A percentile compares a stretch with the other conserved stretches of the same genome.
Conservation (phyloP, 805 yeast genomes). For the Pichia rugopelliculosa region DNA sequence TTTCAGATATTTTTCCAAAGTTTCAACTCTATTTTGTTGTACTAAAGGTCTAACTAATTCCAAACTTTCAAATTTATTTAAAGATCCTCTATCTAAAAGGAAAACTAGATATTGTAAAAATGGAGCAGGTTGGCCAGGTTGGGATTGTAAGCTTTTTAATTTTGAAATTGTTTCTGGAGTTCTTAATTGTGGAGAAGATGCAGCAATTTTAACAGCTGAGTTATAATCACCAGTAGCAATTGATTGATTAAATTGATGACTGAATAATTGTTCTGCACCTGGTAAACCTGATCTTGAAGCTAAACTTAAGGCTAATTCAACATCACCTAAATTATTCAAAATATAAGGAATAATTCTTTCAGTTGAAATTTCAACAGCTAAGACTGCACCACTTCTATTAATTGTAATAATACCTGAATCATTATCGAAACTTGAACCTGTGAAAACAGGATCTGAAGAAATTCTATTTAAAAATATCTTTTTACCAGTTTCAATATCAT, state of each 20-base stretch:
- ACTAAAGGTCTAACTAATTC: constrained; percentile 93
- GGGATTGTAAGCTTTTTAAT: constrained; percentile 81
- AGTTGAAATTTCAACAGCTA: constrained; percentile 82
- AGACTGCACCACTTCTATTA: constrained; percentile 91
- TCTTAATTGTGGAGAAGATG: constrained; percentile 86
- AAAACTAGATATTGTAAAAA: constrained; percentile 88
- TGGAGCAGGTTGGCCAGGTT: constrained; percentile 93
- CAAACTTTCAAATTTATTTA: constrained; percentile 87
- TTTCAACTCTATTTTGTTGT: constrained; percentile 88
- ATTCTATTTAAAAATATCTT: constrained; percentile 94
- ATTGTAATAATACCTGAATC: constrained; percentile 85
- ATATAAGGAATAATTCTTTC: constrained; percentile 85
- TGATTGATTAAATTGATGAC: constrained; percentile 84
- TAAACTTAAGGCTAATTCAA: constrained; percentile 75
- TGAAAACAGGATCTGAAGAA: constrained; percentile 91
- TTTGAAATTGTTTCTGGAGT: constrained; percentile 91
- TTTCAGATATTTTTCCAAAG: constrained; percentile 92
- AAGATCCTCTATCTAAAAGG: constrained; percentile 82
- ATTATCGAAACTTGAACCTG: constrained; percentile 66
- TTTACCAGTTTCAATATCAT: constrained; percentile 87
- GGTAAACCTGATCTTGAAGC: constrained; percentile 95
- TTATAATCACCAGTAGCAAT: constrained; percentile 80
- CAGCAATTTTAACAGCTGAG: constrained; percentile 95
- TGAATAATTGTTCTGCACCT: constrained; percentile 90
- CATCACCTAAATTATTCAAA: constrained; percentile 77